Conservation (phyloP, 441 rosid genomes). For the Dalechampia spathulata region DNA sequence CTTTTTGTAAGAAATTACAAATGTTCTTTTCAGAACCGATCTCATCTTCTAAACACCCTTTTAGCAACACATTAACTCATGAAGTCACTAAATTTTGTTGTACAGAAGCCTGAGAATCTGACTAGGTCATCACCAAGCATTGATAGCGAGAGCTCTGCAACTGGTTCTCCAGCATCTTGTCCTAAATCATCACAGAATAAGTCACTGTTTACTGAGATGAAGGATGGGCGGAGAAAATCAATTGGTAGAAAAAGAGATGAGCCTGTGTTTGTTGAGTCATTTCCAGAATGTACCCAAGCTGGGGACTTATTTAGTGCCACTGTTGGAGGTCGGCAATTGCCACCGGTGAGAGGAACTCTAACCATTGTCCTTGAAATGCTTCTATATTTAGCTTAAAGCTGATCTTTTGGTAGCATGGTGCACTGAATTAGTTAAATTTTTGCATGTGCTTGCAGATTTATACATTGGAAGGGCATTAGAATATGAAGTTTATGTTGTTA, state of each 20-base stretch:
- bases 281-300: constrained; percentile 64
- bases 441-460: neutral
- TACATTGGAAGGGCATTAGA: neutral
- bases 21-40: neutral
- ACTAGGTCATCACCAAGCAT: constrained; percentile 39
- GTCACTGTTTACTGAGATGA: constrained; percentile 27
- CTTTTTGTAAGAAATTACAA: neutral
- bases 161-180: constrained; percentile 62
- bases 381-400: neutral
- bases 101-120: constrained; percentile 77
- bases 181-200: constrained; percentile 50
- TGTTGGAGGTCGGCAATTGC: constrained; percentile 45
- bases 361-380: neutral
- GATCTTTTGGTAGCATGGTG: neutral
- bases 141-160: constrained; percentile 59
- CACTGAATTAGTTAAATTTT: neutral
- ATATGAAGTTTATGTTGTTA: neutral
- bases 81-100: neutral
- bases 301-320: constrained; percentile 67
- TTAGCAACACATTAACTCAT: neutral
- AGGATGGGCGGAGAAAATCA: constrained; percentile 55
- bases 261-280: constrained; percentile 34
- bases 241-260: constrained; percentile 45
- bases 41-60: neutral
- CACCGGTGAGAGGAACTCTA: constrained; percentile 41